Evolutionary conservation across 164 flowering plant species (phyloP), one percentile per base, ranked within the genome.

Genomic region (Pachysandra terminalis): DNA sequence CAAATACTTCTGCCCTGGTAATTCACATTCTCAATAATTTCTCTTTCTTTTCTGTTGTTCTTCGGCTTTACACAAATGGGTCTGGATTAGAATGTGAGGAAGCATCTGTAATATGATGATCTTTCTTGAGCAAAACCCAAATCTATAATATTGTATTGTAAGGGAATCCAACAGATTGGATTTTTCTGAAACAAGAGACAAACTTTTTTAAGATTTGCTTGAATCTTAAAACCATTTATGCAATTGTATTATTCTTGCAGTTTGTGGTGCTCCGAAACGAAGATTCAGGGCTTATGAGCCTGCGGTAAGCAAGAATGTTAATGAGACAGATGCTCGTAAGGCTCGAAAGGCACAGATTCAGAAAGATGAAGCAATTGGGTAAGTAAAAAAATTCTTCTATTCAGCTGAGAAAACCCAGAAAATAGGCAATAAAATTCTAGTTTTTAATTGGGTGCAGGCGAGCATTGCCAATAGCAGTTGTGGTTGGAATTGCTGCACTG

Each of bases 251-350:
- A 41, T 55, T 70, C 16, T 23, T 82, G 81, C 85, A 92, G 97
- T 95, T 65, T 95, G 99, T 72, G 97, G 90, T 55, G 99, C 99
- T 37, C 97, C 99, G 1, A 95, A 92, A 51, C 75, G 99, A 71
- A 84, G 97, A 78, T 95, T 95, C 66, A 90, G 85, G 79, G 41
- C 79, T 32, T 95, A 86, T 65, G 70, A 76, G 54, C 90, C 90
- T 26, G 66, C 82, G 0, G 93, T 87, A 54, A 16, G 76, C 19
- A 94, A 86, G 77, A 77, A 87, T 73, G 95, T 82, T 2, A 94
- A 94, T 67, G 79, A 51, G 10, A 76, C 59, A 17, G 92, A 81
- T 49, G 87, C 77, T 25, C 78, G 96, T 9, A 94, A 91, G 70
- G 91, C 92, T 58, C 77, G 98, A 51, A 94, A 94, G 77, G 90